Percentiles rank a stretch among this genome's conserved stretches.
phyloP scores from a whole-genome alignment of 2,329 filamentous ascomycete species.

The Massarina eburnea region DNA sequence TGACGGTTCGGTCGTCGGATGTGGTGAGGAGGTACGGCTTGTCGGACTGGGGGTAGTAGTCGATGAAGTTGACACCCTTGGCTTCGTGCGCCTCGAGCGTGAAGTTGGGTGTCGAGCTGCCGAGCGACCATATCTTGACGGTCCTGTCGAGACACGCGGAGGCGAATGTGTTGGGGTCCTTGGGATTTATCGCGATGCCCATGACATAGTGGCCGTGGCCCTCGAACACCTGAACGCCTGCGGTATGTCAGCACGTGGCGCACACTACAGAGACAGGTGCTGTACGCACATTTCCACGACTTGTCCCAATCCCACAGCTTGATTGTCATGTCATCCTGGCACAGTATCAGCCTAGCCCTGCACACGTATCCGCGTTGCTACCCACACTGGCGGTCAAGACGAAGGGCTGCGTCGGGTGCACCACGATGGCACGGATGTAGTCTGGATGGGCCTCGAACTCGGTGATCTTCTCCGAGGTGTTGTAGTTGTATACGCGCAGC shows the following conservation, averaged over 20 bases:
- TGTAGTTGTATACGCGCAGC: constrained; percentile 88
- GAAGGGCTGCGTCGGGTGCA: constrained; percentile 94
- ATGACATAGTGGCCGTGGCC: constrained; percentile 97
- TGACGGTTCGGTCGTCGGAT: constrained; percentile 93
- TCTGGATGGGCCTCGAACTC: constrained; percentile 97
- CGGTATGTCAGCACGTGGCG: constrained; percentile 22
- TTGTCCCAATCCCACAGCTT: constrained; percentile 99
- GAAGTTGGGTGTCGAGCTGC: constrained; percentile 91
- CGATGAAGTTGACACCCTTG: constrained; percentile 97
- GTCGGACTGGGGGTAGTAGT: constrained; percentile 73
- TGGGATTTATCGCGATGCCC: constrained; percentile 95
- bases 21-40: constrained; percentile 91
- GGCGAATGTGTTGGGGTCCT: constrained; percentile 76
- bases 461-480: constrained; percentile 97
- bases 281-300: constrained; percentile 77
- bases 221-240: constrained; percentile 82
- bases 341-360: constrained; percentile 21
- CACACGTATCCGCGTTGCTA: constrained; percentile 6
- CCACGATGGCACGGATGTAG: constrained; percentile 94
- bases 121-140: constrained; percentile 97
- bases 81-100: constrained; percentile 96
- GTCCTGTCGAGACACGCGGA: constrained; percentile 95
- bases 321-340: constrained; percentile 57
- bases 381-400: constrained; percentile 80
- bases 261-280: neutral